A percentile compares a stretch with the other conserved stretches of the same genome.
Conservation (phyloP, 768 basidiomycete genomes). For the Leccinum pellstonianum region DNA sequence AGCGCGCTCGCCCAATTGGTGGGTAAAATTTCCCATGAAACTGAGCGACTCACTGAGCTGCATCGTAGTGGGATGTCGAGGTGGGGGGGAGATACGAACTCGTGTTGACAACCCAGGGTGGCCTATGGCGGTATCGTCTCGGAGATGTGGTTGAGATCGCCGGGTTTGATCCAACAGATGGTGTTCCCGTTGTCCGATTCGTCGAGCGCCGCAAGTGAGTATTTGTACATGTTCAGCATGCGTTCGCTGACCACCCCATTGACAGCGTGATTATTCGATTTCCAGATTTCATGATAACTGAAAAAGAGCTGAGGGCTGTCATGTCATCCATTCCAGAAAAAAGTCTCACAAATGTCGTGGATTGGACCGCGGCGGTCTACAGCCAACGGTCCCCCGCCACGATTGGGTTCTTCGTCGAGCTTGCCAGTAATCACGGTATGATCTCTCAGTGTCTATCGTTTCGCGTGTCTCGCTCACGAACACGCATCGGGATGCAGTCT, state of each 20-base stretch:
- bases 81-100: conserved; percentile 17
- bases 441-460: not conserved
- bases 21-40: not conserved
- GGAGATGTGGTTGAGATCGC: conserved; percentile 22
- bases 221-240: not conserved
- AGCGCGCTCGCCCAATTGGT: conserved; percentile 2
- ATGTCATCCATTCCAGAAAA: not conserved
- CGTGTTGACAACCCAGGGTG: conserved; percentile 19
- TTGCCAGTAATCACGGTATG: conserved; percentile 6
- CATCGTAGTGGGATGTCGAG: conserved; percentile 18
- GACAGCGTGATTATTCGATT: conserved; percentile 9
- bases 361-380: conserved; percentile 18
- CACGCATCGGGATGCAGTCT: not conserved
- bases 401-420: conserved; percentile 19
- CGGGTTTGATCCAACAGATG: conserved; percentile 20
- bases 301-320: conserved; percentile 10
- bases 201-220: conserved; percentile 15
- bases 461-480: not conserved
- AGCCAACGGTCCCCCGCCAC: conserved; percentile 6
- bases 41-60: not conserved
- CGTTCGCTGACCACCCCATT: not conserved
- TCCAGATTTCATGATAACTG: conserved; percentile 13
- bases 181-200: conserved; percentile 20
- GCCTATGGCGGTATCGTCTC: conserved; percentile 25
- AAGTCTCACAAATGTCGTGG: not conserved